Conservation (phyloP, 345 rosid genomes). For the Heritiera fomes region DNA sequence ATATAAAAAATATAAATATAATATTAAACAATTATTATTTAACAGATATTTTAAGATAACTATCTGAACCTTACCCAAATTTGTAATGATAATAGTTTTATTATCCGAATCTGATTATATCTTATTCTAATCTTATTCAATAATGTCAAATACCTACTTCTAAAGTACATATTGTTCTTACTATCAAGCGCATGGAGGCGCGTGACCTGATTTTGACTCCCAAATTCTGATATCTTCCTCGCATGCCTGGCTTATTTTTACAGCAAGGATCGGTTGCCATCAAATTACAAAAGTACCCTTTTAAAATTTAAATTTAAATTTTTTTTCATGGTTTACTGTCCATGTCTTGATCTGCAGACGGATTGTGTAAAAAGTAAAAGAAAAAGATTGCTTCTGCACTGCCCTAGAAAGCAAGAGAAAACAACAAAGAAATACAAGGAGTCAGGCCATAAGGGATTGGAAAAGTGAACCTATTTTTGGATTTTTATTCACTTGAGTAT, state of each 20-base stretch:
- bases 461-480: conserved; percentile 17
- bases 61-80: no score
- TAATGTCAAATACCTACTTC: no score
- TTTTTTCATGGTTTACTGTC: not conserved
- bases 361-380: not conserved
- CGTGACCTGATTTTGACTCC: not conserved
- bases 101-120: no score
- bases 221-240: not conserved
- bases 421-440: not conserved
- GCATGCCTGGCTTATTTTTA: not conserved
- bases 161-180: not conserved
- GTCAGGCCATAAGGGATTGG: not conserved
- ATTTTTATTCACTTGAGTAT: not conserved
- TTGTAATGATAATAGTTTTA: no score
- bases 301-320: no score
- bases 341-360: not conserved
- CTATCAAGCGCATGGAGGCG: not conserved
- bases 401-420: conserved; percentile 25
- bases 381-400: conserved; percentile 25
- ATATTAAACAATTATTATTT: no score
- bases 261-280: no score
- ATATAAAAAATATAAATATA: no score
- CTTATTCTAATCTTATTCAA: no score
- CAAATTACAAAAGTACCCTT: no score
- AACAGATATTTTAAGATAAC: no score